phyloP scores from a whole-genome alignment of 148 eudicot species.

The Vaccinium corymbosum region DNA sequence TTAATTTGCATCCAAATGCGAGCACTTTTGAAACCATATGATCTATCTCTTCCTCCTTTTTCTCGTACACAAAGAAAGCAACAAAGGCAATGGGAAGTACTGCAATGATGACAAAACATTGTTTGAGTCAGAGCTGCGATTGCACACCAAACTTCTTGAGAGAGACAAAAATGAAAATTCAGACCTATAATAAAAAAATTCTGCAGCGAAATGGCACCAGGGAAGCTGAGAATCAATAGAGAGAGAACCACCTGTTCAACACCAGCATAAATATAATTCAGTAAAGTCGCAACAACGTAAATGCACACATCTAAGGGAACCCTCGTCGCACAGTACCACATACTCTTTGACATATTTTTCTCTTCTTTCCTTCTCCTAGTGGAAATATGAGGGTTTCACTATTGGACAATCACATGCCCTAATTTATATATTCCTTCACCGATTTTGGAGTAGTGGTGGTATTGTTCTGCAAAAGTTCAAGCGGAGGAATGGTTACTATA shows the following conservation, averaged over 20 bases:
- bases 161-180: conserved; percentile 14
- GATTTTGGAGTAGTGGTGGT: not conserved
- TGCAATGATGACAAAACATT: conserved; percentile 23
- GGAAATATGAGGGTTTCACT: not conserved
- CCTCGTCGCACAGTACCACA: not conserved
- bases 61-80: conserved; percentile 62
- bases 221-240: conserved; percentile 44
- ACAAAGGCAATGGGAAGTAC: conserved; percentile 48
- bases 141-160: not conserved
- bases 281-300: not conserved
- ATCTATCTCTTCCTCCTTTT: conserved; percentile 70
- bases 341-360: not conserved
- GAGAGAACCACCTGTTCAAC: conserved; percentile 52
- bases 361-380: not conserved
- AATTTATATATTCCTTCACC: not conserved
- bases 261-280: not conserved
- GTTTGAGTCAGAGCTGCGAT: not conserved
- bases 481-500: not conserved
- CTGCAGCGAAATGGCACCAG: conserved; percentile 57
- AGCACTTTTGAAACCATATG: conserved; percentile 25
- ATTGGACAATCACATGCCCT: not conserved
- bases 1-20: conserved; percentile 41
- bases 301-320: not conserved
- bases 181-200: conserved; percentile 55
- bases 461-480: not conserved